These are phyloP conservation scores for Lachnellula occidentalis DNA, from an alignment of 2,329 filamentous ascomycete species.

Conservation along the genomic window DNA sequence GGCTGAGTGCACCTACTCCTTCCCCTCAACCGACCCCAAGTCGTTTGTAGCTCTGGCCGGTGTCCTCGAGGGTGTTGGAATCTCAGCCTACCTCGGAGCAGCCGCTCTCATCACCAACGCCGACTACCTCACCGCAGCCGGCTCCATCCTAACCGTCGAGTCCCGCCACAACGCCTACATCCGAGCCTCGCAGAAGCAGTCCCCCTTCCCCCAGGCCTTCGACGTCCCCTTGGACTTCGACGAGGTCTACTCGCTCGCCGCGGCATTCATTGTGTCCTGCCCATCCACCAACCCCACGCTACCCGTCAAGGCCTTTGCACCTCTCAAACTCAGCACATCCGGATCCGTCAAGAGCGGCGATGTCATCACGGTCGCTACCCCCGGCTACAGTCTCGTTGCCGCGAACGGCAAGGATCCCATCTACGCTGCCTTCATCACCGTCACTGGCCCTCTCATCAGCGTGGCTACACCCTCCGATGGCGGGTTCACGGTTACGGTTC, in stretches of 20 bases:
- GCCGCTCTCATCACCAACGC: conserved; percentile 52
- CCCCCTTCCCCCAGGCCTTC: conserved; percentile 53
- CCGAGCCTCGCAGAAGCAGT: conserved; percentile 42
- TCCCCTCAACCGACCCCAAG: conserved; percentile 42
- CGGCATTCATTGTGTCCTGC: conserved; percentile 53
- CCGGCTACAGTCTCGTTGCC: conserved; percentile 20
- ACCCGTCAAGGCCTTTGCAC: conserved; percentile 55
- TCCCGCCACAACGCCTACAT: conserved; percentile 60
- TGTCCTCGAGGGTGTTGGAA: conserved; percentile 53
- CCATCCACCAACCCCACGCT: conserved; percentile 32
- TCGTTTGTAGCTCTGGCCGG: conserved; percentile 47
- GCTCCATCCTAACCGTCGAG: conserved; percentile 59
- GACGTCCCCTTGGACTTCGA: conserved; percentile 54
- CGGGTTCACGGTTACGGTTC: conserved; percentile 27
- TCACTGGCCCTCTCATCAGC: conserved; percentile 34
- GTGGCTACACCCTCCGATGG: conserved; percentile 22
- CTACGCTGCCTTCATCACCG: conserved; percentile 36
- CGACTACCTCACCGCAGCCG: conserved; percentile 54
- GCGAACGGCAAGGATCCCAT: conserved; percentile 21
- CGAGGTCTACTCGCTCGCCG: conserved; percentile 59
- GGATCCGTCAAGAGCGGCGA: conserved; percentile 17
- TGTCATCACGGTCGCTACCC: conserved; percentile 25
- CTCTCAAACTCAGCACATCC: conserved; percentile 32
- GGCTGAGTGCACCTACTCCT: conserved; percentile 50
- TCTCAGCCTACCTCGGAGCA: conserved; percentile 57